A percentile compares a stretch with the other conserved stretches of the same genome.
Conservation (phyloP, 148 eudicot genomes). For the Nepenthes gracilis region DNA sequence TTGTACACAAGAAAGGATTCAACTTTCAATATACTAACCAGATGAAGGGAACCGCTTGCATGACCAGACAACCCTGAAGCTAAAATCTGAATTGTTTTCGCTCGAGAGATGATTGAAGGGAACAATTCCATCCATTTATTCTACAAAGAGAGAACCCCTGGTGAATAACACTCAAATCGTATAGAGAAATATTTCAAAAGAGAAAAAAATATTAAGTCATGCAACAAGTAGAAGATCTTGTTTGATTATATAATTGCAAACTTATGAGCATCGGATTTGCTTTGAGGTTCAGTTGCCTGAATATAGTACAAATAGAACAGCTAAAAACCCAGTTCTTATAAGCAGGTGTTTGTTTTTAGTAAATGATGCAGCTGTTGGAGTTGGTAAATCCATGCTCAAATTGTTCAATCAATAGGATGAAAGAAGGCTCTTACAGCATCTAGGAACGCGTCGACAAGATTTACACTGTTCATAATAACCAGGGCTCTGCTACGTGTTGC, state of each 20-base stretch:
- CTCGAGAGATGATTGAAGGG: conserved; percentile 75
- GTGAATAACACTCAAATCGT: too few species aligned
- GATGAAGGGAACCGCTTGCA: conserved; percentile 77
- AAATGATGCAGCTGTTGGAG: too few species aligned
- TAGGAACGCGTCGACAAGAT: conserved; percentile 81
- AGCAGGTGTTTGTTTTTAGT: too few species aligned
- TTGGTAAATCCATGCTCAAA: not conserved
- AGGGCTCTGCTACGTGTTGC: conserved; percentile 59
- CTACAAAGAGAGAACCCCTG: conserved; percentile 13
- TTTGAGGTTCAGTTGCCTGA: too few species aligned
- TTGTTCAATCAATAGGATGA: not conserved
- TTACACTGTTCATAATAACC: conserved; percentile 89
- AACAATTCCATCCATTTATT: conserved; percentile 83
- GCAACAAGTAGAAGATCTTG: too few species aligned
- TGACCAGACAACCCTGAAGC: conserved; percentile 55
- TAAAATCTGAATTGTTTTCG: conserved; percentile 70
- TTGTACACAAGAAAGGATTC: not conserved
- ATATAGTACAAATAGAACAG: too few species aligned
- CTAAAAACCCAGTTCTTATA: too few species aligned
- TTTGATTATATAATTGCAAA: too few species aligned
- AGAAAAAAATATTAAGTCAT: too few species aligned
- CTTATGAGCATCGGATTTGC: too few species aligned
- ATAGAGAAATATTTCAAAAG: too few species aligned
- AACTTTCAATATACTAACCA: conserved; percentile 32
- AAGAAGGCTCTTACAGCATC: conserved; percentile 51